Conservation (phyloP, 441 rosid genomes). For the Bruguiera hainesii region DNA sequence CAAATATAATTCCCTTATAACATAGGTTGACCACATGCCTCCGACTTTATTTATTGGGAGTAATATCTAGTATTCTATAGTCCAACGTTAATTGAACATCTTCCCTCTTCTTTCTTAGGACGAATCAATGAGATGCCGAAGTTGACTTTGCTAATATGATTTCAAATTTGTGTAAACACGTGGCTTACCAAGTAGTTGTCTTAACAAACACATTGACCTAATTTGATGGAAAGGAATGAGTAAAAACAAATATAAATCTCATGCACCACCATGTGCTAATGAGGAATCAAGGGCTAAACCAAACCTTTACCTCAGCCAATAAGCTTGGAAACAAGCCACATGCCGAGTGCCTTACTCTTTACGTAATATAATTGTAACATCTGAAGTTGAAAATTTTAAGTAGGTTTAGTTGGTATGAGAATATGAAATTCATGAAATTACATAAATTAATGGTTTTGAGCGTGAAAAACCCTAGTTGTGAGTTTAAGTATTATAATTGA, state of each 20-base stretch:
- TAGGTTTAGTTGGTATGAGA: too few species aligned
- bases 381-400: too few species aligned
- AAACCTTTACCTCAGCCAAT: not conserved
- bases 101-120: conserved; percentile 20
- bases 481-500: not conserved
- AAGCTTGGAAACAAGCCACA: too few species aligned
- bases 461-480: not conserved
- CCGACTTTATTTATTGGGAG: not conserved
- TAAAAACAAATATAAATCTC: not conserved
- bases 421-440: not conserved
- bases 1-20: not conserved
- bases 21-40: not conserved
- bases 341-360: too few species aligned
- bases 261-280: not conserved
- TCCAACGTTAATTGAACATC: not conserved
- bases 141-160: conserved; percentile 16
- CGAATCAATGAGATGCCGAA: conserved; percentile 10
- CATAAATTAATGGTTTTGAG: not conserved
- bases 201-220: not conserved
- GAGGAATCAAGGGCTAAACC: not conserved
- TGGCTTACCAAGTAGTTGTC: not conserved
- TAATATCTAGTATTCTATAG: not conserved
- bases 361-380: too few species aligned
- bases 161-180: not conserved
- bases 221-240: not conserved